A percentile compares a stretch with the other conserved stretches of the same genome.
Evolutionary conservation across 768 basidiomycete species (phyloP).

Genomic region (Lactarius hengduanensis): DNA sequence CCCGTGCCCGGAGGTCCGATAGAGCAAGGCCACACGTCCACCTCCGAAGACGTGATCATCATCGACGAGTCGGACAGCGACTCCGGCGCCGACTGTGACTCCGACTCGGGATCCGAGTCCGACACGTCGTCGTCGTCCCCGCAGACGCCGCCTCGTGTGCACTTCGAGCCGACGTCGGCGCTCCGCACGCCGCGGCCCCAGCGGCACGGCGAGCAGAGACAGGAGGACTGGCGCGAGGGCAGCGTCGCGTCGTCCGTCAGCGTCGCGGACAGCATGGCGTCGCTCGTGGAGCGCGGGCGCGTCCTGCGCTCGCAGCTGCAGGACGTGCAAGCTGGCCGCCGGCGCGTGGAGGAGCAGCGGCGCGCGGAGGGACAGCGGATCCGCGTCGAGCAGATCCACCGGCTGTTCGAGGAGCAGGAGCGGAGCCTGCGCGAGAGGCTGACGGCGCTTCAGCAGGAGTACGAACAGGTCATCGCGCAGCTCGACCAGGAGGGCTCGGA

Average conservation of each 20-base stretch:
- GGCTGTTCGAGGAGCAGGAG: background rate
- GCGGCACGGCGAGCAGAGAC: background rate
- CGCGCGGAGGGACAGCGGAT: background rate
- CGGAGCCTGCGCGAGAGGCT: background rate
- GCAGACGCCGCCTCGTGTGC: background rate
- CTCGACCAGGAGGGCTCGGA: background rate
- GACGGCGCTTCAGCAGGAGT: background rate
- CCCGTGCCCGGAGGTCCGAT: background rate
- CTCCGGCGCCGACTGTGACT: slow-evolving; percentile 1
- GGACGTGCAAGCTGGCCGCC: background rate
- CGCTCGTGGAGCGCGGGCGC: slow-evolving; percentile 1
- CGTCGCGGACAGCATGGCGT: slow-evolving; percentile 12
- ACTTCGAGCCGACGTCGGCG: background rate
- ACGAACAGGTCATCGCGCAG: background rate
- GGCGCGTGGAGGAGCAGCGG: background rate
- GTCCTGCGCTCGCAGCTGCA: background rate
- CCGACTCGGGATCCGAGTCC: background rate
- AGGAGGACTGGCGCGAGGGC: slow-evolving; percentile 5
- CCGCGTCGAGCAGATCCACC: background rate
- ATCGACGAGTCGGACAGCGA: background rate
- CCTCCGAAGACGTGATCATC: slow-evolving; percentile 1
- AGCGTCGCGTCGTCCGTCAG: background rate
- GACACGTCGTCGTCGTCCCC: background rate
- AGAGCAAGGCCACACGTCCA: background rate
- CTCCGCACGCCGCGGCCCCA: slow-evolving; percentile 5